phyloP scores from a whole-genome alignment of 345 rosid genomes.

The Syzygium grande region DNA sequence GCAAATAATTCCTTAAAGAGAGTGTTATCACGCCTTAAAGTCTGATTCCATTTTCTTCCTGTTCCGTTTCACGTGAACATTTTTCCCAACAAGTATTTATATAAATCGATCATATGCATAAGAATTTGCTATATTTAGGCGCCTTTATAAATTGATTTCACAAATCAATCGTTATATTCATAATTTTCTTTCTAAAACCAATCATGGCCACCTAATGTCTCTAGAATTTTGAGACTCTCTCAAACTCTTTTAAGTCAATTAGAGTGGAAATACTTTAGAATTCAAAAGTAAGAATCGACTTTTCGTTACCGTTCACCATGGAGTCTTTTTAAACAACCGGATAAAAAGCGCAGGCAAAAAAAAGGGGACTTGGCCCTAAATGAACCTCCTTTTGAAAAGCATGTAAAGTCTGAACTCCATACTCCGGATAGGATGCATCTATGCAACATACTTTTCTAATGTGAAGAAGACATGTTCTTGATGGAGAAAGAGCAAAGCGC shows the following conservation, averaged over 20 bases:
- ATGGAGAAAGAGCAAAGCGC: neutral
- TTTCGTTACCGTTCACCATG: neutral
- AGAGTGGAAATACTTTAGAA: neutral
- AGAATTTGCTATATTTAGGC: rapidly evolving
- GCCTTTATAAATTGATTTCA: neutral
- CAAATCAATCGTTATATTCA: neutral
- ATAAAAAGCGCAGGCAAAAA: neutral
- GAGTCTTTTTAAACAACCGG: neutral
- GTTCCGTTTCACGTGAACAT: too few relatives aligned
- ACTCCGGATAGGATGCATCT: neutral
- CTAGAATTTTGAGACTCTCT: too few relatives aligned
- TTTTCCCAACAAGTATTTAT: too few relatives aligned
- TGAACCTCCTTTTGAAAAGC: neutral
- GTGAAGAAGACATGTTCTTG: neutral
- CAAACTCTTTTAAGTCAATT: neutral
- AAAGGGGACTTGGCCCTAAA: neutral
- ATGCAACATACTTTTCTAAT: neutral
- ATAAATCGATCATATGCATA: neutral
- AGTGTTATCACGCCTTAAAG: too few relatives aligned
- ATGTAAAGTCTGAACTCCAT: neutral
- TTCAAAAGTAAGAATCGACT: rapidly evolving
- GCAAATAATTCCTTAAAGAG: too few relatives aligned
- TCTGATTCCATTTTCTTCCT: too few relatives aligned
- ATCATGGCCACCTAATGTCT: too few relatives aligned
- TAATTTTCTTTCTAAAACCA: too few relatives aligned